Evolutionary conservation across 2,329 filamentous ascomycete genomes (phyloP), one percentile per base, ranked within the genome.

Genomic region (Hymenoscyphus scutula): DNA sequence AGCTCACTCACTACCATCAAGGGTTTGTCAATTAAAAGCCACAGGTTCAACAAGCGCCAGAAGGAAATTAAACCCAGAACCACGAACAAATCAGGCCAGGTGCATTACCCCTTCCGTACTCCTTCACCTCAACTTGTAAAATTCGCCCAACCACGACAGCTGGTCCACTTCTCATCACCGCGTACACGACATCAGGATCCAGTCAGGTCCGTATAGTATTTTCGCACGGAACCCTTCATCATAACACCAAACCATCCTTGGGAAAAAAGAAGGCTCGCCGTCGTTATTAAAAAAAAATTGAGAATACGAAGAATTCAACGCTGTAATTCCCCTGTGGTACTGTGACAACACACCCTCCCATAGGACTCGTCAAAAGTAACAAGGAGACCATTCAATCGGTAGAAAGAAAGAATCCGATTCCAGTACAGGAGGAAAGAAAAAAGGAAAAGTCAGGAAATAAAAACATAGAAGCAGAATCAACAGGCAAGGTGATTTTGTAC

Each of bases 391-490:
- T 53, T 41, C n/a, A 27, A 38, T 13, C 41, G 30, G 5, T 32
- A 41, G 34, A 45, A 58, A n/a, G n/a, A 53, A 17, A 30, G n/a
- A 30, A 19, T 27, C 32, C 58, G 53, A 53, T 56, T 37, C 29
- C 17, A 58, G 17, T 30, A 37, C 57, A 60, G 59, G 58, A 62
- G 37, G 34, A 48, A 59, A 60, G 61, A 59, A 62, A 53, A 34
- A 53, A 59, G 63, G 56, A 56, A 66, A 62, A 30, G 8, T 30
- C 68, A n/a, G 29, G 59, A 34, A 67, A 65, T 70, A 69, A 59
- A 59, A 64, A 71, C 67, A 72, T 61, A 30, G 69, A 71, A 72
- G 64, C 62, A 65, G 62, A 67, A 53, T 32, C 48, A 64, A 66
- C 65, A 64, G 58, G 61, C 68, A 69, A 68, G 41, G 38, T 63